phyloP scores from a whole-genome alignment of 164 flowering plant species.

The Chloranthus sessilifolius region DNA sequence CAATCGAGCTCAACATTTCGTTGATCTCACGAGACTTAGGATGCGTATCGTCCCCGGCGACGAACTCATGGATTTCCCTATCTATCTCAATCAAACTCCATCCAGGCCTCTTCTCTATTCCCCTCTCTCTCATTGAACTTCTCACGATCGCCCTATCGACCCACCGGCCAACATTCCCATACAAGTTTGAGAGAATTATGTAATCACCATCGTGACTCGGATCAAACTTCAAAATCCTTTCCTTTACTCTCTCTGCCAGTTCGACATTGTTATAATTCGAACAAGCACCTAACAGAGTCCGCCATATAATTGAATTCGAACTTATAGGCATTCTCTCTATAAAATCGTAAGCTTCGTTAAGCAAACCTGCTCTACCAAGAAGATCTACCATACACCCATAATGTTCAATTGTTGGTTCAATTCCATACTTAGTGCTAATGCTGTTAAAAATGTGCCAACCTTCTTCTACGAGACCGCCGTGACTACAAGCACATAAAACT shows the following conservation, averaged over 20 bases:
- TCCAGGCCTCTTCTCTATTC: conserved; percentile 39
- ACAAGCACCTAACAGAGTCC: conserved; percentile 53
- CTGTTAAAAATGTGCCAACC: conserved; percentile 40
- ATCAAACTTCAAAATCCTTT: conserved; percentile 29
- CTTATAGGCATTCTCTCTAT: conserved; percentile 30
- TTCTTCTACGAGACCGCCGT: conserved; percentile 40
- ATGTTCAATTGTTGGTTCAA: conserved; percentile 38
- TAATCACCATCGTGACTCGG: conserved; percentile 48
- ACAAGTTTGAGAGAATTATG: conserved; percentile 47
- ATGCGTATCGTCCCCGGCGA: conserved; percentile 40
- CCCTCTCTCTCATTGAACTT: conserved; percentile 31
- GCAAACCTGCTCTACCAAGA: conserved; percentile 43
- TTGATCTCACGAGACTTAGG: conserved; percentile 23
- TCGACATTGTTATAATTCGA: conserved; percentile 27
- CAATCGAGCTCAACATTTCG: conserved; percentile 24
- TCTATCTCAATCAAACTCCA: conserved; percentile 34
- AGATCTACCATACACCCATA: conserved; percentile 51
- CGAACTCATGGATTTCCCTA: conserved; percentile 31
- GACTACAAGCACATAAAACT: conserved; percentile 47
- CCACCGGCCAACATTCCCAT: conserved; percentile 36
- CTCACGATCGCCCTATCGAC: conserved; percentile 33
- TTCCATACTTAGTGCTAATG: conserved; percentile 22
- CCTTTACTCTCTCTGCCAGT: conserved; percentile 32
- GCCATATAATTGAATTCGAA: conserved; percentile 41
- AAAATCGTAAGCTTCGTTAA: conserved; percentile 36